phyloP scores from a whole-genome alignment of 2,329 filamentous ascomycete genomes.

The Chaetothyriales sp. region DNA sequence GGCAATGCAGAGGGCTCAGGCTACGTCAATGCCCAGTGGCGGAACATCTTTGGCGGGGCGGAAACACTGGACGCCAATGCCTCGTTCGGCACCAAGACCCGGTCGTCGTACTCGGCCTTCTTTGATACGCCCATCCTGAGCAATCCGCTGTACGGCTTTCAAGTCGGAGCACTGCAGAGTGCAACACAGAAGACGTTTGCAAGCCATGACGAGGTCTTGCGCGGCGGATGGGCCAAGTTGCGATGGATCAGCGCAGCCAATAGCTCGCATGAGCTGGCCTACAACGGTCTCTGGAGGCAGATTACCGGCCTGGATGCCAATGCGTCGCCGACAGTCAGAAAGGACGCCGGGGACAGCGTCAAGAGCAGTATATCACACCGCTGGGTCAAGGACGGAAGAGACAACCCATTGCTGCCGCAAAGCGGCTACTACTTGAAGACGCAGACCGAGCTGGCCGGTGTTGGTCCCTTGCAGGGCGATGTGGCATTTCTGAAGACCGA shows the following conservation, averaged over 20 bases:
- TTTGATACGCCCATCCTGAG: constrained; percentile 71
- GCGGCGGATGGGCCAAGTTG: constrained; percentile 61
- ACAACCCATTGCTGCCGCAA: constrained; percentile 72
- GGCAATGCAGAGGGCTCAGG: constrained; percentile 89
- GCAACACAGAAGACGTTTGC: constrained; percentile 84
- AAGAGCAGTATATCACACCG: constrained; percentile 77
- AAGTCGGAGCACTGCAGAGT: constrained; percentile 67
- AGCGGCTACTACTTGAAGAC: constrained; percentile 68
- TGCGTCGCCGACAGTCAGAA: constrained; percentile 67
- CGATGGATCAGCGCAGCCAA: constrained; percentile 53
- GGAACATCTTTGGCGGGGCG: constrained; percentile 88
- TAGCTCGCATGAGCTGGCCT: constrained; percentile 62
- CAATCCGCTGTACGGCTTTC: constrained; percentile 65
- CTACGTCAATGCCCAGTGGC: constrained; percentile 70
- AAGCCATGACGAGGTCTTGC: constrained; percentile 78
- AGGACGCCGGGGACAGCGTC: constrained; percentile 76
- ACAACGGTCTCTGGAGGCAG: constrained; percentile 75
- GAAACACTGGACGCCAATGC: constrained; percentile 80
- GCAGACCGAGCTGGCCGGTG: constrained; percentile 69
- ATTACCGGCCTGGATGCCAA: constrained; percentile 60
- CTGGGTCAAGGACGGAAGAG: constrained; percentile 64
- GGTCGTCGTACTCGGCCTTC: constrained; percentile 76
- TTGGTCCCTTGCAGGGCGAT: constrained; percentile 69
- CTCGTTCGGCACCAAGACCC: constrained; percentile 73
- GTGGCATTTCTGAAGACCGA: constrained; percentile 93